Evolutionary conservation across 2,329 filamentous ascomycete species (phyloP), one percentile per base, ranked within the genome.

Genomic region (Ceratocystis diversiconidia): DNA sequence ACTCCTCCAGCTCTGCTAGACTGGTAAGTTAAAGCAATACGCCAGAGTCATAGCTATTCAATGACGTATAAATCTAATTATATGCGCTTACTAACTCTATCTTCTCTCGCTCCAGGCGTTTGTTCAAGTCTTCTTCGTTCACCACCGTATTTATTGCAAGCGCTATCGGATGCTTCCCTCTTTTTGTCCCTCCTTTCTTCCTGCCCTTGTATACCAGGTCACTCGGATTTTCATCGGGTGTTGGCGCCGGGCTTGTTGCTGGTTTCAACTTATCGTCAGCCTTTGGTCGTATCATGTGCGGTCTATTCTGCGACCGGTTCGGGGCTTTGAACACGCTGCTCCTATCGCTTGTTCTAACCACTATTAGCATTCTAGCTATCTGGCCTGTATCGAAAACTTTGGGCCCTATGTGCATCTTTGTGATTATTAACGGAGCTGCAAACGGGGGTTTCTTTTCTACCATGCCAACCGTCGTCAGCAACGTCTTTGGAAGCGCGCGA

Each of bases 361-460:
- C 80, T 0, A 48, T 85, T 0, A 85, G 81, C 65, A 84, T 85
- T 77, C 74, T 86, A 15, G 78, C 79, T 0, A 74, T 86, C 1
- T 86, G 84, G 84, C 84, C 84, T 0, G 77, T 82, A 0, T 82
- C 81, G 1, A 79, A 75, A 7, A 79, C 79, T 0, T 71, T 86
- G 1, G 80, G 74, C 0, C 82, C 82, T 0, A 71, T 86, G 32
- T 73, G 81, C 17, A 72, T 79, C 0, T 87, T 87, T 70, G 81
- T 81, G 7, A 74, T 85, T 5, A 73, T 86, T 25, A 86, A 85
- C 68, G 84, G 84, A 0, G 73, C 79, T 46, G 78, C 80, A 4
- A 86, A 85, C 69, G 84, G 84, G 0, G 82, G 80, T 0, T 86
- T 86, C 74, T 86, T 87, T 70, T 79, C 80, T 0, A 81, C 80